Evolutionary conservation across 2,329 filamentous ascomycete genomes (phyloP).

Genomic region (Paramyrothecium roridum): DNA sequence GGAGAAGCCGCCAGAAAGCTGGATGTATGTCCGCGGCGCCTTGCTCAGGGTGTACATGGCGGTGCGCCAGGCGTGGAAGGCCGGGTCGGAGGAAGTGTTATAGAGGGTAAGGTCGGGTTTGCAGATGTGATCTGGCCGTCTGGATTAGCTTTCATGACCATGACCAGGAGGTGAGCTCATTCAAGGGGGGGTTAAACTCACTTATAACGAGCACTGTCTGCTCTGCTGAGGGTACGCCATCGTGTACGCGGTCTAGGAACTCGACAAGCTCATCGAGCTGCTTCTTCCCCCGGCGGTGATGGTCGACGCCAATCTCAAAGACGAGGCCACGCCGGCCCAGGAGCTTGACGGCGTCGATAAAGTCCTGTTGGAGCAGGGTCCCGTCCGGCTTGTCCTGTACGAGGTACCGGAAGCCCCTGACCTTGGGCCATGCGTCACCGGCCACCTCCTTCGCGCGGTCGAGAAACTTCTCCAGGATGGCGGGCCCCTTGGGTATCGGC

Average conservation of each 20-base stretch:
- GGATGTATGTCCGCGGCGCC: constrained; percentile 73
- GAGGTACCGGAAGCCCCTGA: constrained; percentile 80
- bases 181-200: constrained; percentile 33
- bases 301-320: constrained; percentile 85
- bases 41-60: constrained; percentile 66
- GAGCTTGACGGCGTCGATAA: constrained; percentile 64
- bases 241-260: constrained; percentile 67
- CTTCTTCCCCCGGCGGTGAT: constrained; percentile 69
- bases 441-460: constrained; percentile 55
- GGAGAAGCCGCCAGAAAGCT: constrained; percentile 82
- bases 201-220: constrained; percentile 69
- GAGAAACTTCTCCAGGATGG: constrained; percentile 64
- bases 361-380: constrained; percentile 59
- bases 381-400: constrained; percentile 72
- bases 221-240: constrained; percentile 54
- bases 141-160: neutral
- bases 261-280: constrained; percentile 70
- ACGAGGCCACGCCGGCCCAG: constrained; percentile 60
- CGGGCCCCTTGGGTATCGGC: constrained; percentile 66
- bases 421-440: constrained; percentile 61
- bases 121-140: constrained; percentile 76
- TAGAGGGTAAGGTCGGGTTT: constrained; percentile 74
- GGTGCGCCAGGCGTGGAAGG: constrained; percentile 67
- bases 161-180: too few relatives aligned
- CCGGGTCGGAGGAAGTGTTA: constrained; percentile 50